Conservation (phyloP, 2,329 filamentous ascomycete genomes). For the Cladophialophora yegresii region DNA sequence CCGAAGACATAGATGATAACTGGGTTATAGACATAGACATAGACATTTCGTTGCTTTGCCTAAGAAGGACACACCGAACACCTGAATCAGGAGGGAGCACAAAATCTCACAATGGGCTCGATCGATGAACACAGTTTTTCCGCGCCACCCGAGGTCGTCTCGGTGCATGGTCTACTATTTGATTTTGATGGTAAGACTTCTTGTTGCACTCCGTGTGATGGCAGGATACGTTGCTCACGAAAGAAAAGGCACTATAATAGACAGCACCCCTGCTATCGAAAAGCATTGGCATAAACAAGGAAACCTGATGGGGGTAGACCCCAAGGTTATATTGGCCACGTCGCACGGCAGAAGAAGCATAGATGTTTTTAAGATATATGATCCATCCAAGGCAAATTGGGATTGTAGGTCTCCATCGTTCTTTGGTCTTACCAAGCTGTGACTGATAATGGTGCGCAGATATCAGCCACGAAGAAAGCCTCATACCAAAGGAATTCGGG, state of each 20-base stretch:
- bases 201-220: not conserved
- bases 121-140: constrained; percentile 43
- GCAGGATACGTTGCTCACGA: not conserved
- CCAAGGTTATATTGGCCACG: constrained; percentile 80
- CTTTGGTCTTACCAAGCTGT: not conserved
- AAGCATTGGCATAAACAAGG: constrained; percentile 66
- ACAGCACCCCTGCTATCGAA: constrained; percentile 58
- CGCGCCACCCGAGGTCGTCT: constrained; percentile 43
- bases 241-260: constrained; percentile 46
- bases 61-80: not conserved
- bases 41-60: not conserved
- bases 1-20: not conserved
- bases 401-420: constrained; percentile 65
- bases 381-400: constrained; percentile 85
- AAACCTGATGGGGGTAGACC: constrained; percentile 78
- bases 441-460: constrained; percentile 56
- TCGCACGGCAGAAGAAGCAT: constrained; percentile 90
- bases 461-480: constrained; percentile 73
- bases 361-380: constrained; percentile 76
- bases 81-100: not conserved
- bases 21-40: not conserved
- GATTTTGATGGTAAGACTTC: constrained; percentile 46
- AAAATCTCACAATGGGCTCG: constrained; percentile 36
- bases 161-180: constrained; percentile 50
- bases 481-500: constrained; percentile 75